A percentile compares a stretch with the other conserved stretches of the same genome.
These are phyloP conservation scores for Gossypium raimondii DNA, from an alignment of 345 rosid species.

Conservation along the genomic window DNA sequence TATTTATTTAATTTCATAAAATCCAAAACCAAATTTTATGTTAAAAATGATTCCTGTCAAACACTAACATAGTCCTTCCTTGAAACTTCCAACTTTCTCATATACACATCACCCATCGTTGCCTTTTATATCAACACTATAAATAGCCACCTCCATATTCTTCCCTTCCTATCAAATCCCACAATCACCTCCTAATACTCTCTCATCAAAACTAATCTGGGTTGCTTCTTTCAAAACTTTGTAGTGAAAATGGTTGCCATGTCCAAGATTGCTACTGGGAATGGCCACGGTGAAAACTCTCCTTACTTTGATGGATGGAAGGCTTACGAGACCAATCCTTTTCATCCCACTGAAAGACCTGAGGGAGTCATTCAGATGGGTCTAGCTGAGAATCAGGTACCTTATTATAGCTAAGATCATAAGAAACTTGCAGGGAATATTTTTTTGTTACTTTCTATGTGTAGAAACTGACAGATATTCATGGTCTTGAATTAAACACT, in stretches of 20 bases:
- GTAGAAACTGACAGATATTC: background rate
- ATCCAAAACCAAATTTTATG: background rate
- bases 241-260: background rate
- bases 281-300: slow-evolving; percentile 70
- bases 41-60: background rate
- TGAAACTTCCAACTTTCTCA: background rate
- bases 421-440: background rate
- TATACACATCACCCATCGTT: background rate
- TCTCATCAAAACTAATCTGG: slow-evolving; percentile 24
- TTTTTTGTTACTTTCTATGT: background rate
- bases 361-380: slow-evolving; percentile 97
- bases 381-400: slow-evolving; percentile 90
- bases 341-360: slow-evolving; percentile 51
- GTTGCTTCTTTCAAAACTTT: background rate
- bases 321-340: slow-evolving; percentile 60
- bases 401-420: too few relatives aligned
- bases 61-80: background rate
- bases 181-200: background rate
- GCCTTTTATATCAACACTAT: background rate
- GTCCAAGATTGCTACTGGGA: slow-evolving; percentile 49
- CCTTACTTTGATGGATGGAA: slow-evolving; percentile 86
- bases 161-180: background rate
- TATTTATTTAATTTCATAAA: background rate
- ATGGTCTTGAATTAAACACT: background rate
- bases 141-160: background rate